Base-by-base conservation (phyloP, 352 stramenopile genomes). In the Globisporangium recalcitrans region DNA sequence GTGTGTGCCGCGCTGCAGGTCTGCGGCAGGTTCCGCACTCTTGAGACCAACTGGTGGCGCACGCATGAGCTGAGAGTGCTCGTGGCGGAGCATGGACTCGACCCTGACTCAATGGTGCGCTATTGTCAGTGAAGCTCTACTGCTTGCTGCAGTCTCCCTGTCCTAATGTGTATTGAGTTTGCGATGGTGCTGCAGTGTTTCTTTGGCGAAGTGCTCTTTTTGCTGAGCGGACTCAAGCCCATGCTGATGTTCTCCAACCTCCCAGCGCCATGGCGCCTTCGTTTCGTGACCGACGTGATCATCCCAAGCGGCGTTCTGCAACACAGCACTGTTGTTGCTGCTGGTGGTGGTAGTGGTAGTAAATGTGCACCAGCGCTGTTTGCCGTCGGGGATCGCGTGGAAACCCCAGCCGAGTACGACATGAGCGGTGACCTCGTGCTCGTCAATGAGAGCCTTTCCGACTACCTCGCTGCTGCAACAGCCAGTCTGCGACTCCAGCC, bases 191-290 rank as follows among this genome's bases (percentile, higher is more conserved):
- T 36, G 14, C 34, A 85, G 75, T 47, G 58, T 13, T 92, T 90
- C 68, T 90, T 78, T 64, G 84, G 84, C 4, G 84, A 93, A 69
- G 74, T 91, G 58, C 65, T 88, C 19, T 93, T 93, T 59, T 52
- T 85, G 4, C 68, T 87, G 9, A 53, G 56, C 9, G 80, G 80
- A 10, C 65, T 91, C 48, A 93, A 93, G 66, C 55, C 73, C 13
- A 81, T 78, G 46, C 68, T 89, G 49, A 19, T 93, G 40, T 70
- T 93, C 47, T 91, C 84, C 36, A 89, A 90, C 60, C 54, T 91
- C 21, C 84, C 81, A 13, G 14, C 38, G 0, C 52, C 58, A 3
- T 91, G 76, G 78, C 72, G 74, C 16, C 27, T 40, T 1, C 72
- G 68, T 49, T 90, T 90, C 38, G 53, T 72, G 11, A 26, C 4